Conservation (phyloP, 345 rosid species). For the Mercurialis annua region DNA sequence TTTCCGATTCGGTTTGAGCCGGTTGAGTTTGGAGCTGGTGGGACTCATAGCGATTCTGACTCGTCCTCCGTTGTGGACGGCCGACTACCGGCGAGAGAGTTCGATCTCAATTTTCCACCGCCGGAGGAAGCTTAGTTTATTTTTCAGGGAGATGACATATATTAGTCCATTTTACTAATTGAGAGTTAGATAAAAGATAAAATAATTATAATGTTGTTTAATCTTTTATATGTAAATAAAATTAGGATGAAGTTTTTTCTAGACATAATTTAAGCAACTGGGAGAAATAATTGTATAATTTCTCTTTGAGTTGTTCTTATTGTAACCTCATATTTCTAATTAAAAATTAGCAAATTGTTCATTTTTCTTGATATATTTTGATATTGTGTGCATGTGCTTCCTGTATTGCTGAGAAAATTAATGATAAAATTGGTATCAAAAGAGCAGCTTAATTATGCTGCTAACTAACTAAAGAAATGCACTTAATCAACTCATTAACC, state of each 20-base stretch:
- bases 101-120: conserved; percentile 75
- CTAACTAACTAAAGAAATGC: no score
- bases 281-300: not conserved
- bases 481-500: no score
- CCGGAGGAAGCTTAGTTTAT: conserved; percentile 52
- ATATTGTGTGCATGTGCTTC: no score
- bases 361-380: not conserved
- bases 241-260: not conserved
- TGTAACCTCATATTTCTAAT: conserved; percentile 4
- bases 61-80: conserved; percentile 40
- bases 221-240: not conserved
- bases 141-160: conserved; percentile 6
- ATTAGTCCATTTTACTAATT: conserved; percentile 7
- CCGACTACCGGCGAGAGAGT: conserved; percentile 30
- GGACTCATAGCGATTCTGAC: conserved; percentile 41
- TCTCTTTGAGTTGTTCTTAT: conserved; percentile 10
- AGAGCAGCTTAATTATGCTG: not conserved
- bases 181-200: not conserved
- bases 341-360: not conserved
- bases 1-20: conserved; percentile 48
- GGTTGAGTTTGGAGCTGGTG: conserved; percentile 26
- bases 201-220: not conserved
- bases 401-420: not conserved
- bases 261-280: not conserved
- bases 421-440: not conserved